Conservation (phyloP, 2,329 filamentous ascomycete species). For the Fusarium siculi region DNA sequence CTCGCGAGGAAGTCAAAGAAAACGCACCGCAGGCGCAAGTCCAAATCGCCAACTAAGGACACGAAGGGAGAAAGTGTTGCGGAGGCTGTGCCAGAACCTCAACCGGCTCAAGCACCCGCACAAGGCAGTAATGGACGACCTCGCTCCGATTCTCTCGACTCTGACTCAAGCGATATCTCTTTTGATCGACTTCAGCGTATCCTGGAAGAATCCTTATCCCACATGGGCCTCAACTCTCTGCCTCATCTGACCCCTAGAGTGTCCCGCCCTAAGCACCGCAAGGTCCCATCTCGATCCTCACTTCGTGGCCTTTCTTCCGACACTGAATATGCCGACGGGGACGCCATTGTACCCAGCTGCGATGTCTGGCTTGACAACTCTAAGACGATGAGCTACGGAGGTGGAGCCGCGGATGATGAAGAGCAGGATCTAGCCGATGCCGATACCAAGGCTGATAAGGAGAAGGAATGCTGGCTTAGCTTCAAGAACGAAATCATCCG, state of each 20-base stretch:
- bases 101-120: conserved; percentile 34
- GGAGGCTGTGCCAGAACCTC: conserved; percentile 8
- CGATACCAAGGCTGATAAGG: conserved; percentile 66
- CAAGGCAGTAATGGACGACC: conserved; percentile 37
- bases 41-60: conserved; percentile 50
- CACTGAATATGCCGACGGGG: conserved; percentile 85
- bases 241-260: conserved; percentile 57
- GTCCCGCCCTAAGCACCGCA: conserved; percentile 55
- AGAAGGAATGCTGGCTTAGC: conserved; percentile 79
- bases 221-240: conserved; percentile 60
- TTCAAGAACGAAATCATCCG: conserved; percentile 96
- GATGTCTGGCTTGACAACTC: conserved; percentile 90
- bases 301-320: conserved; percentile 75
- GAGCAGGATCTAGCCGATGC: conserved; percentile 47
- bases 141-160: conserved; percentile 67
- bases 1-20: conserved; percentile 58
- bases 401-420: conserved; percentile 56
- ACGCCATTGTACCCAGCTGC: conserved; percentile 83
- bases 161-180: conserved; percentile 76
- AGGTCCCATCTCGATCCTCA: conserved; percentile 46
- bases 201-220: conserved; percentile 72
- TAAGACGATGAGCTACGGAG: conserved; percentile 82
- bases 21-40: conserved; percentile 54
- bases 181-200: conserved; percentile 86
- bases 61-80: conserved; percentile 39